Conservation (phyloP, 805 yeast genomes). For the Ogataea ramenticola region DNA sequence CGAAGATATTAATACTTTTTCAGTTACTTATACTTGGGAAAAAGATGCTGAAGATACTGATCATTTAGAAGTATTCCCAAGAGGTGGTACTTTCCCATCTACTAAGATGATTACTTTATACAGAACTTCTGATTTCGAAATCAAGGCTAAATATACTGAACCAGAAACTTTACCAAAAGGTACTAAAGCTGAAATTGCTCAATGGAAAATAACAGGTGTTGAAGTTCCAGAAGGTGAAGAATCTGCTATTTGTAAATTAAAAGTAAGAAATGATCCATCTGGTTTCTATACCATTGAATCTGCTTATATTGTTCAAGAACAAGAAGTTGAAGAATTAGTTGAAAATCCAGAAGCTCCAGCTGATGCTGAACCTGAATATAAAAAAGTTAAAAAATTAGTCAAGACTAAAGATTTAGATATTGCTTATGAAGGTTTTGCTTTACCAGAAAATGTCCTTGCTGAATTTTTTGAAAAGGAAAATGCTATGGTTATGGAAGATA, state of each 20-base stretch:
- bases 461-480: conserved; percentile 74
- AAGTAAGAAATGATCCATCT: conserved; percentile 94
- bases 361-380: conserved; percentile 78
- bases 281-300: conserved; percentile 91
- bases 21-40: conserved; percentile 94
- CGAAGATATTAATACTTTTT: conserved; percentile 86
- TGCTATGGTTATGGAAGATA: conserved; percentile 81
- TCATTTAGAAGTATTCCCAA: conserved; percentile 95
- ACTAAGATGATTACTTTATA: conserved; percentile 92
- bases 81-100: conserved; percentile 87
- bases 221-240: conserved; percentile 69
- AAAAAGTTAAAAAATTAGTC: conserved; percentile 86
- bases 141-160: conserved; percentile 81
- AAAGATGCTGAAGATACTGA: conserved; percentile 86
- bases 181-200: conserved; percentile 59
- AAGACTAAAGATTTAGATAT: conserved; percentile 78
- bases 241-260: conserved; percentile 78
- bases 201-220: conserved; percentile 85
- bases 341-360: conserved; percentile 50
- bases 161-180: conserved; percentile 67
- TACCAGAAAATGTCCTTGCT: conserved; percentile 49
- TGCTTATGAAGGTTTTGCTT: conserved; percentile 52
- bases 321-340: conserved; percentile 79
- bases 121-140: conserved; percentile 82
- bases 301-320: conserved; percentile 92